Conservation (phyloP, 306 rosid genomes). For the Astragalus glycyphyllos region DNA sequence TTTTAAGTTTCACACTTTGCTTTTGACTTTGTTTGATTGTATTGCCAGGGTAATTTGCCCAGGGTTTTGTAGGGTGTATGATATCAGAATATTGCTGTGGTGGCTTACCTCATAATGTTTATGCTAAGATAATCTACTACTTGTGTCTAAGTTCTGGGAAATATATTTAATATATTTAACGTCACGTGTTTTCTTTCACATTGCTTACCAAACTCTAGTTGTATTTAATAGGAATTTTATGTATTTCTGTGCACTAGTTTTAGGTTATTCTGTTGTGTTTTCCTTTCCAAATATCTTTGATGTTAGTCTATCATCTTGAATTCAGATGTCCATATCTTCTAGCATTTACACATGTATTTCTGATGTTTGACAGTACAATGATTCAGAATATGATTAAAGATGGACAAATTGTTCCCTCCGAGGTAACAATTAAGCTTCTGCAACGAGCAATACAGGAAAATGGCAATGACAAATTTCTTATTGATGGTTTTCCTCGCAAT, state of each 20-base stretch:
- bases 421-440: conserved; percentile 93
- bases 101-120: no score
- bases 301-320: conserved; percentile 21
- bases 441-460: conserved; percentile 75
- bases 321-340: conserved; percentile 24
- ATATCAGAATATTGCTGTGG: neutral
- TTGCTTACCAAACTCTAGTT: conserved; percentile 2
- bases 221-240: neutral
- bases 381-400: conserved; percentile 92
- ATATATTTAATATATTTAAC: neutral
- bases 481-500: conserved; percentile 99
- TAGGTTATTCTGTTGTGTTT: neutral
- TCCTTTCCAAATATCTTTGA: neutral
- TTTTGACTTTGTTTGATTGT: neutral
- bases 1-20: conserved; percentile 18
- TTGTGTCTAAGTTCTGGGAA: neutral
- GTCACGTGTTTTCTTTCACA: neutral
- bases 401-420: conserved; percentile 96
- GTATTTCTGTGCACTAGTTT: neutral
- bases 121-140: no score
- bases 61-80: neutral
- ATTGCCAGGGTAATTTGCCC: neutral
- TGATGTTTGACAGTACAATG: conserved; percentile 73
- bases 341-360: conserved; percentile 36
- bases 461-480: conserved; percentile 89